Base-by-base conservation (phyloP, 805 yeast genomes). In the Metschnikowia corniflorae region DNA sequence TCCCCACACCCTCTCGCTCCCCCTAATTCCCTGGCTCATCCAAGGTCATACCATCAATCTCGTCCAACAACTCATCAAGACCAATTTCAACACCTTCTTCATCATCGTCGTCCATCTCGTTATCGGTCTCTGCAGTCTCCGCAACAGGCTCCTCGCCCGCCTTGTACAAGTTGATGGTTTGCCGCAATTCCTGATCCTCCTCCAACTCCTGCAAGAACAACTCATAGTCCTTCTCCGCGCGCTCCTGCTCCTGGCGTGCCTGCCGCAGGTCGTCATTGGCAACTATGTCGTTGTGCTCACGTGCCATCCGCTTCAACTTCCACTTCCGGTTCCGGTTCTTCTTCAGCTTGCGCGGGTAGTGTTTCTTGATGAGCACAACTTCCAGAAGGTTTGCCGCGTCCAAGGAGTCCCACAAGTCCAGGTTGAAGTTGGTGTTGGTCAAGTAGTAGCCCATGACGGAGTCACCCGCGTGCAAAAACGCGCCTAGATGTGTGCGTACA, bases 241-340 rank as follows among this genome's bases (percentile, higher is more conserved):
- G 76, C 60, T 87, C 97, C 53, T 79, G 80, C 46, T 88, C 96
- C 63, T 85, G 93, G 69, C 77, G 83, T 38, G 86, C 89, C 46
- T 78, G 82, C 66, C 88, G 82, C 13, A 72, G 62, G 47, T 68
- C 73, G 49, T 77, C 80, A 48, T 78, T 72, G 40, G 93, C 94
- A 29, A 81, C 88, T 47, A 86, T 79, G 51, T 89, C 97, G 49
- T 78, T 77, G 67, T 89, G 95, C 66, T 93, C 97, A 57, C 75
- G 85, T 25, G 97, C 97, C 96, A 91, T 89, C 74, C 97, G 84
- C 80, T 86, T 85, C 64, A 91, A 78, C 65, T 83, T 86, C 95
- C 95, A 86, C 62, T 72, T 71, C 74, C 91, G 80, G 72, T 80
- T 77, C 76, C 82, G 82, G 48, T 76, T 66, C 69, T 78, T 82